These are phyloP conservation scores for Aphanomyces euteiches DNA, from an alignment of 352 stramenopile species.

Conservation along the genomic window DNA sequence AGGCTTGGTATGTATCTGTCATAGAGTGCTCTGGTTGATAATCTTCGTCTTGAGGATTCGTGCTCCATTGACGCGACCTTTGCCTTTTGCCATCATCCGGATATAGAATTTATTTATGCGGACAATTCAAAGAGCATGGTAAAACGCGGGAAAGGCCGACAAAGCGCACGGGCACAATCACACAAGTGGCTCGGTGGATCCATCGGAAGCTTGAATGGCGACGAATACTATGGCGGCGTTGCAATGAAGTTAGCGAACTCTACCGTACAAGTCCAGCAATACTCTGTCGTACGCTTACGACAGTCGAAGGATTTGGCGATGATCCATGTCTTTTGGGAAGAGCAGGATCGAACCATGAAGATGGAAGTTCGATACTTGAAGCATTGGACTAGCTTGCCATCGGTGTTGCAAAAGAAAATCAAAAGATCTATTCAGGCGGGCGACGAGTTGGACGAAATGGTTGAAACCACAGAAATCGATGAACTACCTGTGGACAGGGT, in stretches of 20 bases:
- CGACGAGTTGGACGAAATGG: background rate
- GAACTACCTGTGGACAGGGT: constrained; percentile 10
- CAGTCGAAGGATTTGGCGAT: background rate
- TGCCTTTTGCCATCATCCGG: no score
- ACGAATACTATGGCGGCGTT: constrained; percentile 17
- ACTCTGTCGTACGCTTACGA: constrained; percentile 2
- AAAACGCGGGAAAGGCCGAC: no score
- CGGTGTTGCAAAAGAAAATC: constrained; percentile 15
- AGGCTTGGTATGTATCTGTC: no score
- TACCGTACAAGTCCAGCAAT: background rate
- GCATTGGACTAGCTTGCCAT: background rate
- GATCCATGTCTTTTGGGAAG: constrained; percentile 21
- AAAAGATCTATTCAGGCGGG: background rate
- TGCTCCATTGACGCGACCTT: no score
- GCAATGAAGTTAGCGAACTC: background rate
- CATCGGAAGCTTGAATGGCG: constrained; percentile 16
- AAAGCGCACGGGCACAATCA: no score
- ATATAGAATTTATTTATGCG: no score
- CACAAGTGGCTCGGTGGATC: constrained; percentile 5
- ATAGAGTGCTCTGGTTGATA: no score
- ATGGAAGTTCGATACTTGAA: constrained; percentile 30
- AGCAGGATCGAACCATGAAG: background rate
- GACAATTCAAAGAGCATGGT: no score
- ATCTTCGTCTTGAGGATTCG: no score
- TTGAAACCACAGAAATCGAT: constrained; percentile 26